A percentile compares a stretch with the other conserved stretches of the same genome.
These are phyloP conservation scores for Picochlorum sp. DNA, from an alignment of 139 green algal species.

Conservation along the genomic window DNA sequence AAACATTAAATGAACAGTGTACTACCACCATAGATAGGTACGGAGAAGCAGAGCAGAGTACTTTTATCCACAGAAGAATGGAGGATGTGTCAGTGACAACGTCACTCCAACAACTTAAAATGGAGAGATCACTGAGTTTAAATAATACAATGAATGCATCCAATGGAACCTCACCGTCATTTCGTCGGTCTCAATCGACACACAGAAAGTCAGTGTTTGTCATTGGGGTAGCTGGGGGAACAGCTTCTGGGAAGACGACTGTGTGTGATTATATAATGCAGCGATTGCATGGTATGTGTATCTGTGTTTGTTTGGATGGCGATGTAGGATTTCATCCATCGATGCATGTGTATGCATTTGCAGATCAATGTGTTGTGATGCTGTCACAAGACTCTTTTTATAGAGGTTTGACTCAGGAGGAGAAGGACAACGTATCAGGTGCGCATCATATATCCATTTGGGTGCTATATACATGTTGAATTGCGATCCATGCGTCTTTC, in stretches of 20 bases:
- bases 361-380: constrained; percentile 85
- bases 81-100: too few species aligned
- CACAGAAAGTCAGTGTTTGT: constrained; percentile 49
- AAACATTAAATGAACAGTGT: too few species aligned
- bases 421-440: constrained; percentile 51
- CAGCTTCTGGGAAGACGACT: constrained; percentile 68
- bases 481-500: too few species aligned
- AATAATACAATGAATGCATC: background rate
- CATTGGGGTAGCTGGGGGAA: constrained; percentile 57
- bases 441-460: background rate
- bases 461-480: too few species aligned
- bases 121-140: too few species aligned
- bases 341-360: constrained; percentile 11
- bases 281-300: constrained; percentile 52
- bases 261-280: constrained; percentile 93
- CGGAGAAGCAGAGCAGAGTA: too few species aligned
- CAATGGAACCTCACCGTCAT: background rate
- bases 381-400: constrained; percentile 93
- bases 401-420: constrained; percentile 54
- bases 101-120: too few species aligned
- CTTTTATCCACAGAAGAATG: too few species aligned
- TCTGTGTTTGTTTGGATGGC: background rate
- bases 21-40: too few species aligned
- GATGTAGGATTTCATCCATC: too few species aligned
- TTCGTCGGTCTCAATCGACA: background rate